These are phyloP conservation scores for Marasmius oreades DNA, from an alignment of 1,284 basidiomycete genomes.

Conservation along the genomic window DNA sequence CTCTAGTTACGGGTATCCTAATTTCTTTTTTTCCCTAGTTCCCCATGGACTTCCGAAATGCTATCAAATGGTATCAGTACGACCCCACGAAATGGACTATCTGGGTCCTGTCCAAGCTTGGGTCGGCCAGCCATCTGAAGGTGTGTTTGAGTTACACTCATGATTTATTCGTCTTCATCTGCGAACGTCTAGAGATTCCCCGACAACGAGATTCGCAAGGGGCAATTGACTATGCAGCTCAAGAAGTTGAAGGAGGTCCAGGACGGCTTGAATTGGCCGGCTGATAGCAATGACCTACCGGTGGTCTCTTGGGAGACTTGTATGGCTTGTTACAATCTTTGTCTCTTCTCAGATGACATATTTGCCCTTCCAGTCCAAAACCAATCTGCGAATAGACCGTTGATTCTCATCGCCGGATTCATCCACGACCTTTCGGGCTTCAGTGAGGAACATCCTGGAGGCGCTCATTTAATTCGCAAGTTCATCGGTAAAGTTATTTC, in stretches of 20 bases:
- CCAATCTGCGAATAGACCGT: conserved; percentile 71
- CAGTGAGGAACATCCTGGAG: conserved; percentile 87
- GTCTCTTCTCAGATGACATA: conserved; percentile 5
- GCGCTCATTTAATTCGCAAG: conserved; percentile 59
- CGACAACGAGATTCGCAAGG: conserved; percentile 90
- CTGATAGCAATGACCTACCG: conserved; percentile 71
- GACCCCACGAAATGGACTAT: conserved; percentile 94
- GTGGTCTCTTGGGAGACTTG: conserved; percentile 86
- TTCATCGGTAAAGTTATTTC: conserved; percentile 74
- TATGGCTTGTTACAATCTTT: conserved; percentile 29
- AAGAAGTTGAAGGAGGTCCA: conserved; percentile 76
- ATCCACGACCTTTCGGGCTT: conserved; percentile 89
- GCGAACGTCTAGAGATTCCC: conserved; percentile 60
- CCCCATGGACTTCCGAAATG: conserved; percentile 93
- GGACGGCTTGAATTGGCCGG: conserved; percentile 76
- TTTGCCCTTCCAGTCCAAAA: conserved; percentile 65
- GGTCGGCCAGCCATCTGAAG: conserved; percentile 86
- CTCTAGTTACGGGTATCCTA: background rate
- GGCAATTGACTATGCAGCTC: conserved; percentile 90
- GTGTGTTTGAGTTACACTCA: conserved; percentile 27
- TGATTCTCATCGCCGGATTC: conserved; percentile 85
- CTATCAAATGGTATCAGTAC: conserved; percentile 91
- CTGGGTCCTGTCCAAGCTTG: conserved; percentile 56
- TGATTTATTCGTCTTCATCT: background rate
- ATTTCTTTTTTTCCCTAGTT: conserved; percentile 44